Conservation (phyloP, 1,139 yeast species). For the Sugiyamaella xylanicola region DNA sequence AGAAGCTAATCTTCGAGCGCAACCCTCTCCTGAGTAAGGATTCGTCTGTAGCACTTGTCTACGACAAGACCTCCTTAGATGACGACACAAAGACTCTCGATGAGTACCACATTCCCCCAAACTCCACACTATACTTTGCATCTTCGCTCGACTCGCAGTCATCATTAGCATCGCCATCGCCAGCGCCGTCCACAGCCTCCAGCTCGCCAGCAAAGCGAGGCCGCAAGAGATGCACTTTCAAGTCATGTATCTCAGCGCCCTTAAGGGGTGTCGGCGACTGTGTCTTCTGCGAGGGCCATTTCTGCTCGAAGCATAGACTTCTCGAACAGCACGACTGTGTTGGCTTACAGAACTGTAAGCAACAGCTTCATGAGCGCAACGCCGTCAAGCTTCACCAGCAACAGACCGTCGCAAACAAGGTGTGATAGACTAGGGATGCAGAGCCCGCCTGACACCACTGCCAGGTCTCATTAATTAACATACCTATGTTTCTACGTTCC, state of each 20-base stretch:
- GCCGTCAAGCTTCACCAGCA: conserved; percentile 48
- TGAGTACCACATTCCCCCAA: conserved; percentile 79
- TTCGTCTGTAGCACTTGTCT: conserved; percentile 9
- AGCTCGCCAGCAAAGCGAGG: conserved; percentile 45
- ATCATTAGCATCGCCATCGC: conserved; percentile 15
- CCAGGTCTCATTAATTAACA: background rate
- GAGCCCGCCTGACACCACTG: too few species aligned
- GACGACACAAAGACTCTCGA: conserved; percentile 79
- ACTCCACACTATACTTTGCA: conserved; percentile 69
- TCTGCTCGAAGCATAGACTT: conserved; percentile 84
- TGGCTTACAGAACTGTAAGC: conserved; percentile 79
- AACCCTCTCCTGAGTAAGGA: conserved; percentile 25
- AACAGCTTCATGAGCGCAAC: conserved; percentile 66
- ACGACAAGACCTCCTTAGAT: conserved; percentile 68
- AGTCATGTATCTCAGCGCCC: conserved; percentile 64
- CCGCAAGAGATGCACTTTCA: conserved; percentile 66
- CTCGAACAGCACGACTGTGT: conserved; percentile 82
- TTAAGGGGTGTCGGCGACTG: conserved; percentile 89
- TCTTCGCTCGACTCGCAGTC: conserved; percentile 9
- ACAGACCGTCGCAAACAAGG: conserved; percentile 50
- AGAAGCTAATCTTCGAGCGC: conserved; percentile 34
- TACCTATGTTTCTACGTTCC: background rate
- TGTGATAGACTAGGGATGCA: conserved; percentile 30
- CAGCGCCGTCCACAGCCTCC: conserved; percentile 21
- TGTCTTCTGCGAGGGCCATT: conserved; percentile 80